Base-by-base conservation (phyloP, 805 yeast genomes). In the Wickerhamomyces strasburgensis region DNA sequence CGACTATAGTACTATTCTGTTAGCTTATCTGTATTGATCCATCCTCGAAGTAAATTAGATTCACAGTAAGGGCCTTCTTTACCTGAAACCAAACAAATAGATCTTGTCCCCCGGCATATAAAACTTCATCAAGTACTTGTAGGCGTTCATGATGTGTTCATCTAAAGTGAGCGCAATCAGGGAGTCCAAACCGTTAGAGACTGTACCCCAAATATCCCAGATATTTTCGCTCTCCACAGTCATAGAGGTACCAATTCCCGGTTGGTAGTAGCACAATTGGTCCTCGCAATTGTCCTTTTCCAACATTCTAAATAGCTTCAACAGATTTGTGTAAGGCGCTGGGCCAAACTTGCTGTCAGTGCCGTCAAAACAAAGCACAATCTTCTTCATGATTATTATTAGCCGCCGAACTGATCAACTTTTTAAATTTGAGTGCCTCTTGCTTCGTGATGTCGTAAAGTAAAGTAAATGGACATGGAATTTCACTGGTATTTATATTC, bases 261-360 rank as follows among this genome's bases (percentile, higher is more conserved):
- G 81, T 48, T 79, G 84, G 48, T 79, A 79, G 48, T 78, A 78
- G 48, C 83, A 78, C 27, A 73, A 43, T 46, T 78, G 83, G 6
- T 44, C 34, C 5, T 38, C 33, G 3, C 61, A 51, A 17, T 60
- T 55, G 30, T 64, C 65, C 39, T 70, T 73, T 11, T 72, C 76
- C 24, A 78, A 49, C 57, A 78, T 58, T 29, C 71, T 61, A 51
- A 68, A 79, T 11, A 78, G 41, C 46, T 72, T 73, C 30, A 79
- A 53, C 1, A 74, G 72, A 46, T 76, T 78, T 1, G 82, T 67
- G 38, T 68, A 70, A 0, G 80, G 78, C 17, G 62, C 57, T 1
- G 71, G 67, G 1, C 81, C 80, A 54, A 78, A 78, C 43, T 72
- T 72, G 46, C 70, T 75, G 21, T 65, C 71, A 0, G 84, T 79